Base-by-base conservation (phyloP, 2,329 filamentous ascomycete genomes). In the Hansfordia pulvinata region DNA sequence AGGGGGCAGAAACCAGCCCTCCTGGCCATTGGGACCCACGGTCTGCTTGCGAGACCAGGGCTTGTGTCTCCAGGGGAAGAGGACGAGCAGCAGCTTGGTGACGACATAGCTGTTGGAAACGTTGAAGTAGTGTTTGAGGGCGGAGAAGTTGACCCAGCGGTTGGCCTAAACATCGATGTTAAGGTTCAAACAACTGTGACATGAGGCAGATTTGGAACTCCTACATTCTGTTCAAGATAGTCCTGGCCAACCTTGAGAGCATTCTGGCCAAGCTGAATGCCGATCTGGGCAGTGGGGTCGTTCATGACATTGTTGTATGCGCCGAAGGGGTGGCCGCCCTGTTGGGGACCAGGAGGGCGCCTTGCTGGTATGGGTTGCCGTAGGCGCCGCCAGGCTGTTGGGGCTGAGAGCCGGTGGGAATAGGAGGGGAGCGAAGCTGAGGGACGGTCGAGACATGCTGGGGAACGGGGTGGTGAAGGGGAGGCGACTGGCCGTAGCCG, bases 41-140 rank as follows among this genome's bases (percentile, higher is more conserved):
- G 77, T 64, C 50, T 92, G 83, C 52, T 92, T 85, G 38, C 92
- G 79, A 33, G 84, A 92, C 90, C 90, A 98, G 5, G 88, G 88
- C 59, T 86, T 86, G 56, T 98, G 92, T 41, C 88, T 71, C 88
- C 90, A 98, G 28, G 90, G 90, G 54, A 96, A 93, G 34, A 98
- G 75, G 32, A 98, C 88, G 32, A 98, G 72, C 48, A 79, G 74
- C 32, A 98, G 68, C 58, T 98, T 98, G 58, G 78, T 84, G 48
- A 92, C 65, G 48, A 98, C 90, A 56, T 98, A 98, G 32, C 73
- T 81, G 64, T 98, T 98, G 39, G 86, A 92, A 37, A 98, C 90
- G 58, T 96, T 94, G 63, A 98, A 98, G 67, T 96, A 98, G 58
- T 94, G 90, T 56, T 98, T 98, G 23, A 98, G 68, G 11, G 84